Base-by-base conservation (phyloP, 345 rosid species). In the Luvunga scandens region DNA sequence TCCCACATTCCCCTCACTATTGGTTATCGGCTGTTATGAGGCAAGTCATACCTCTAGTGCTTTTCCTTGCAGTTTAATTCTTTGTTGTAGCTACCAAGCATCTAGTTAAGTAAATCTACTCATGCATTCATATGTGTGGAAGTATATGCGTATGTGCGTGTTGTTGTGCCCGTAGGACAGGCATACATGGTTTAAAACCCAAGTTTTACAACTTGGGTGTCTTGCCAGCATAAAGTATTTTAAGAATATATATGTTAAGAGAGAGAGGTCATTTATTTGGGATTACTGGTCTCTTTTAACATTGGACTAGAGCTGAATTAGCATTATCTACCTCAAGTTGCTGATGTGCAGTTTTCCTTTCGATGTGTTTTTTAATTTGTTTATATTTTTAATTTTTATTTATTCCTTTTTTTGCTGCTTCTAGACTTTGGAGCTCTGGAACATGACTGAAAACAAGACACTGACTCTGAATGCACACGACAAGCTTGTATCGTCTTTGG, bases 11-110 rank as follows among this genome's bases (percentile, higher is more conserved):
- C 82, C 87, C 63, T 85, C 88, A 39, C 71, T 88, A n/a, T 75
- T 90, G 82, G 83, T 89, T 42, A 73, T 91, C 25, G 92, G 90
- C 68, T 89, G 91, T 76, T 78, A 88, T 21, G 84, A 90, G 95
- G 95, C 71, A 84, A 81, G 87, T 82, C 21, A 62, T 63, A 24
- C 6, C 78, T 65, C 33, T 56, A 65, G 31, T 57, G 33, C 22
- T 33, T 71, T 33, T n/a, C 56, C 31, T 19, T 72, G n/a, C 62
- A 57, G 30, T 70, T 78, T 67, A 28, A 21, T 67, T 22, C 70
- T 62, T 56, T 70, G 56, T 59, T 70, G 42, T 21, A 71, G 14
- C 53, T 7, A 2, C 71, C 31, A 9, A 48, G 10, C 63, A 64
- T 50, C 8, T 16, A 28, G 24, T 18, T 34, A 8, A n/a, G 45